Evolutionary conservation across 2,329 filamentous ascomycete genomes (phyloP), one percentile per base, ranked within the genome.

Genomic region (Sporothrix globosa): DNA sequence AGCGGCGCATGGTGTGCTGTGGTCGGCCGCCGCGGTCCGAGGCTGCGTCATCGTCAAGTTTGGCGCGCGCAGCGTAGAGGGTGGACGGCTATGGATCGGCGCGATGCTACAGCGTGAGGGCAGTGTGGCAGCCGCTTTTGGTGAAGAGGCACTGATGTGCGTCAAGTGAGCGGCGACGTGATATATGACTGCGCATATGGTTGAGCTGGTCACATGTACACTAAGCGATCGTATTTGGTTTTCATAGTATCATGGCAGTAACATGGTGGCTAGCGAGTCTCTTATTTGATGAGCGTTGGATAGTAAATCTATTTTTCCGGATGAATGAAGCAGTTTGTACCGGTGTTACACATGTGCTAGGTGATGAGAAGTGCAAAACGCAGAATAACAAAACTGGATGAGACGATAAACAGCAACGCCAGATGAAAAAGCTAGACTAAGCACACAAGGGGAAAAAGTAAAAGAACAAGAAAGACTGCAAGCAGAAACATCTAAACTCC

Each of bases 41-140:
- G 91, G 92, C 4, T 97, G 95, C 76, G 90, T 96, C 3, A 85
- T 97, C 34, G 91, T 98, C 75, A 98, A 98, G 79, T 96, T 98
- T 78, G 93, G 92, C 1, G 92, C 94, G 1, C 85, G 84, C 69
- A 90, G 90, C 58, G 90, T 97, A 30, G 93, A 98, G 78, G 91
- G 90, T 34, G 93, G 90, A 4, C 88, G 92, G 74, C 82, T 86
- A 61, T 98, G 94, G 93, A 84, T 98, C 71, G 88, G 89, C 11
- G 84, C 84, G 7, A 91, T 97, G 87, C 81, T 97, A 61, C 80
- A 84, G 60, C 85, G 88, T 73, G 92, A 97, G 78, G 92, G 91
- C 1, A 94, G 87, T 73, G 83, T 97, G 11, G 81, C 85, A 19
- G 79, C 82, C 67, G 81, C 87, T 14, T 97, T 97, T 82, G 95